These are phyloP conservation scores for Haematococcus lacustris DNA, from an alignment of 139 green algal genomes.

Conservation along the genomic window DNA sequence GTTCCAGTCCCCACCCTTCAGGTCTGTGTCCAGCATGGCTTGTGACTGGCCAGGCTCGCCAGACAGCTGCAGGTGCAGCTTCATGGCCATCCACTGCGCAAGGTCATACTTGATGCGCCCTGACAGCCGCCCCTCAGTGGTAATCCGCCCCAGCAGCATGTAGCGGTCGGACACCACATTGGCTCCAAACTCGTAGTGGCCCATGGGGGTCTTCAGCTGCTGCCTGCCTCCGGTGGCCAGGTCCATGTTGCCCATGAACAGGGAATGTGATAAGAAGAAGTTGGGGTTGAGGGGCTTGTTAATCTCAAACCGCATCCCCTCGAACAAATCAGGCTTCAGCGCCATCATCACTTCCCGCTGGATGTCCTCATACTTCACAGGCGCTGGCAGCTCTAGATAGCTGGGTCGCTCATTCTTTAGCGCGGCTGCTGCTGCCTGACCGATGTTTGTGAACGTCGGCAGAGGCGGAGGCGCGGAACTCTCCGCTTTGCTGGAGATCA, in stretches of 20 bases:
- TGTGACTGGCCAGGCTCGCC: constrained; percentile 56
- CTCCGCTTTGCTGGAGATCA: background rate
- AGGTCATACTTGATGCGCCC: constrained; percentile 76
- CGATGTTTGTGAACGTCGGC: background rate
- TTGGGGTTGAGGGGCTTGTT: constrained; percentile 96
- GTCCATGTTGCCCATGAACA: constrained; percentile 93
- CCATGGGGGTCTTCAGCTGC: constrained; percentile 79
- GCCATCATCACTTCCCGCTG: constrained; percentile 87
- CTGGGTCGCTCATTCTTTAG: constrained; percentile 7
- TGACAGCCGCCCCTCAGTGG: constrained; percentile 77
- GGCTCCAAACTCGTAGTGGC: constrained; percentile 96
- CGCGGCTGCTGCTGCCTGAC: background rate
- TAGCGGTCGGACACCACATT: constrained; percentile 81
- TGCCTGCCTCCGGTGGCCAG: constrained; percentile 57
- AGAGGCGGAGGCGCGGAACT: background rate
- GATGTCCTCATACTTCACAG: constrained; percentile 92
- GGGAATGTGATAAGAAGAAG: constrained; percentile 81
- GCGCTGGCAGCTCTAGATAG: constrained; percentile 66
- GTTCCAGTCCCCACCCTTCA: constrained; percentile 88
- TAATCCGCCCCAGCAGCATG: constrained; percentile 77
- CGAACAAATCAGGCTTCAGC: constrained; percentile 95
- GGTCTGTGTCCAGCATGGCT: constrained; percentile 44
- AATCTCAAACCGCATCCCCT: constrained; percentile 95
- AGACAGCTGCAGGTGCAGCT: constrained; percentile 81
- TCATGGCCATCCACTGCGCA: constrained; percentile 59